Conservation (phyloP, 169 alveolate species). For the Plasmodium adleri region DNA sequence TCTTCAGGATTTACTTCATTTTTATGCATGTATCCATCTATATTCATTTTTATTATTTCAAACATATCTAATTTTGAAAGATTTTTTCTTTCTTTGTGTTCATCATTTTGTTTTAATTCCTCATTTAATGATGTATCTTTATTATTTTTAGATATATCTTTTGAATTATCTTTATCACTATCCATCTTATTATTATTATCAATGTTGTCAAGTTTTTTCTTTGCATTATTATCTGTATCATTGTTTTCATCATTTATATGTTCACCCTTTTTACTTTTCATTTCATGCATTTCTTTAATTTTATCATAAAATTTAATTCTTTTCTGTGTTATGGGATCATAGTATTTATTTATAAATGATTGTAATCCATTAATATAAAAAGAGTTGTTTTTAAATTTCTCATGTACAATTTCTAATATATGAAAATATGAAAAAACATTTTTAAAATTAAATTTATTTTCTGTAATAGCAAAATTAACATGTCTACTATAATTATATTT, state of each 20-base stretch:
- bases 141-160: neutral
- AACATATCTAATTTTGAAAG: constrained; percentile 38
- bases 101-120: neutral
- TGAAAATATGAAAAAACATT: constrained; percentile 75
- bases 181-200: neutral
- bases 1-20: constrained; percentile 66
- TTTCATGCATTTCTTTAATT: constrained; percentile 31
- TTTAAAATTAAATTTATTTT: constrained; percentile 66
- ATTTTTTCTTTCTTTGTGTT: neutral
- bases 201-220: neutral
- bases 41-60: constrained; percentile 39
- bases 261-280: constrained; percentile 39
- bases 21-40: constrained; percentile 22
- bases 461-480: constrained; percentile 71
- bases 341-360: constrained; percentile 73
- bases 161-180: neutral
- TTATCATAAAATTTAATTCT: constrained; percentile 65
- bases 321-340: constrained; percentile 67
- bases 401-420: constrained; percentile 75
- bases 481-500: constrained; percentile 70
- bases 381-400: constrained; percentile 50
- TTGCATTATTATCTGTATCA: neutral
- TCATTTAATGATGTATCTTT: neutral
- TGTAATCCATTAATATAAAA: constrained; percentile 73
- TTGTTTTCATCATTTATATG: neutral